Conservation (phyloP, 495 filamentous ascomycete species). For the Choiromyces venosus region DNA sequence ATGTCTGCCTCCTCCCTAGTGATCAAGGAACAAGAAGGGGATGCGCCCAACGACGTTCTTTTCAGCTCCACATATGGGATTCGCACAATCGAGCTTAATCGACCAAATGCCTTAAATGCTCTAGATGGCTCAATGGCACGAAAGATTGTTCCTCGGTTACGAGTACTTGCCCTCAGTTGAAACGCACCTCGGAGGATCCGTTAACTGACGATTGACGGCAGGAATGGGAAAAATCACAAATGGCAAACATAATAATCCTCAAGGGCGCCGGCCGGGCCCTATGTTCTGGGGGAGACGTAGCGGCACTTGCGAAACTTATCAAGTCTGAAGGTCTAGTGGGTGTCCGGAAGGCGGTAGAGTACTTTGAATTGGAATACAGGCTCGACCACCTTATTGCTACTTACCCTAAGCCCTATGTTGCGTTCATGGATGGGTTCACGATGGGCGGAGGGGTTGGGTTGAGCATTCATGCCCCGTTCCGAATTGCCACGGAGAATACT, state of each 20-base stretch:
- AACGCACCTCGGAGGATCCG: background rate
- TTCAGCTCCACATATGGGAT: conserved; percentile 84
- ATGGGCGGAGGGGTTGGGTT: conserved; percentile 97
- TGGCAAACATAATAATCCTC: conserved; percentile 88
- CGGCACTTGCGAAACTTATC: conserved; percentile 67
- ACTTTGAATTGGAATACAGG: conserved; percentile 87
- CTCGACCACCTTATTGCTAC: conserved; percentile 95
- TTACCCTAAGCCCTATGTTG: conserved; percentile 84
- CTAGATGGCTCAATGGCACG: conserved; percentile 88
- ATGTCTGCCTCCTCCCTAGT: conserved; percentile 51
- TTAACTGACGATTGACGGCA: conserved; percentile 36
- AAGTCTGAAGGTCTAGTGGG: conserved; percentile 53
- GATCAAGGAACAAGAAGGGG: conserved; percentile 54
- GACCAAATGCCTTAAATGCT: conserved; percentile 81
- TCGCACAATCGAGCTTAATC: conserved; percentile 88
- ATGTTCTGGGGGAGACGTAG: conserved; percentile 90
- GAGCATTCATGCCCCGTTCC: conserved; percentile 87
- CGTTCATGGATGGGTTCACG: conserved; percentile 95
- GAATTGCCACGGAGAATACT: conserved; percentile 92
- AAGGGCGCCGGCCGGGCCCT: conserved; percentile 86
- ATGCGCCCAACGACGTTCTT: conserved; percentile 84
- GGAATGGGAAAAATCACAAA: conserved; percentile 89
- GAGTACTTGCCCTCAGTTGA: conserved; percentile 46
- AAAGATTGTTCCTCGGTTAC: conserved; percentile 80
- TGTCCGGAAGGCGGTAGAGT: conserved; percentile 53